phyloP scores from a whole-genome alignment of 208 protist genomes.

The Acanthamoeba castellanii region DNA sequence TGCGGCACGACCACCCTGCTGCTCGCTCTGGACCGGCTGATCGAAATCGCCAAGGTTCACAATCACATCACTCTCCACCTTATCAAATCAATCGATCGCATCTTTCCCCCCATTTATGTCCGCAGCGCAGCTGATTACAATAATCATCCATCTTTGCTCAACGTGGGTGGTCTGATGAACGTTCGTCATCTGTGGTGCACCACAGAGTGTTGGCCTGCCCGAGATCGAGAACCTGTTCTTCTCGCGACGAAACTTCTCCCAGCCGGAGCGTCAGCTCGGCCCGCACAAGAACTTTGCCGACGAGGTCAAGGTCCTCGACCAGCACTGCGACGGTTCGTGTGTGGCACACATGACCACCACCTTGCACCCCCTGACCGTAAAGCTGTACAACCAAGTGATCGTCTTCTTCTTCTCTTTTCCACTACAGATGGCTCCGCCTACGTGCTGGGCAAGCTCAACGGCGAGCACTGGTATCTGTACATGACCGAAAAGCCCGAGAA shows the following conservation, averaged over 20 bases:
- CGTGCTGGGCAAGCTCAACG: conserved; percentile 72
- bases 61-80: neutral
- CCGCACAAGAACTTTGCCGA: conserved; percentile 85
- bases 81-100: too few species aligned
- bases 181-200: too few species aligned
- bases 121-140: too few species aligned
- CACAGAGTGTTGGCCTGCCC: neutral
- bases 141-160: too few species aligned
- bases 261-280: conserved; percentile 78
- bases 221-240: conserved; percentile 82
- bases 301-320: conserved; percentile 82
- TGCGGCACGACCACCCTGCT: conserved; percentile 90
- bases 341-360: too few species aligned
- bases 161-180: too few species aligned
- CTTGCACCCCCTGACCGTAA: too few species aligned
- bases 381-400: too few species aligned
- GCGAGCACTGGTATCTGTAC: conserved; percentile 87
- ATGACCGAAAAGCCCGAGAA: conserved; percentile 72
- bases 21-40: conserved; percentile 79
- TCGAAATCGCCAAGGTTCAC: conserved; percentile 70
- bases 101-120: too few species aligned
- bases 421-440: conserved; percentile 58
- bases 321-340: conserved; percentile 65
- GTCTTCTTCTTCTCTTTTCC: too few species aligned
- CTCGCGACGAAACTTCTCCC: conserved; percentile 87